Evolutionary conservation across 192 early-diverging fungal genomes (phyloP).

Genomic region (Backusella psychrophila): DNA sequence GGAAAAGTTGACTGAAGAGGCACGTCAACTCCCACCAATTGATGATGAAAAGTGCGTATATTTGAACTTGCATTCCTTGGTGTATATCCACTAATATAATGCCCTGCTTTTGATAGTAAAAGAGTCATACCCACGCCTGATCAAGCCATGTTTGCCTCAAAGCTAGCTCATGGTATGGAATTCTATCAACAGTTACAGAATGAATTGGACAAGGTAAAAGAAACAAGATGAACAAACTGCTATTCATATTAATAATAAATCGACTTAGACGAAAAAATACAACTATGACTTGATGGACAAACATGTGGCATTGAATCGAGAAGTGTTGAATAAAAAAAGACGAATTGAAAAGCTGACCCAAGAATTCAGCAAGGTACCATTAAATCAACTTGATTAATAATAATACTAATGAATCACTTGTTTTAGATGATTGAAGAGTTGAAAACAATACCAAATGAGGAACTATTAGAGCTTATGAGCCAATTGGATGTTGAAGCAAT

Average conservation of each 20-base stretch:
- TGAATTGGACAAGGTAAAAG: neutral
- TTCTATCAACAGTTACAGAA: neutral
- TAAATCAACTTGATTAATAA: neutral
- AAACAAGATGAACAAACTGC: neutral
- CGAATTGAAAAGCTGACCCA: neutral
- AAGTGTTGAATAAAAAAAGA: neutral
- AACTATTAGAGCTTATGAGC: neutral
- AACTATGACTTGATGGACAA: neutral
- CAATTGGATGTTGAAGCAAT: neutral
- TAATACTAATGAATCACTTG: neutral
- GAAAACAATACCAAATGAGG: neutral
- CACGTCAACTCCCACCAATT: neutral
- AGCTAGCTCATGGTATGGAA: neutral
- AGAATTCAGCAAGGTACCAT: neutral
- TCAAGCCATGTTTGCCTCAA: neutral
- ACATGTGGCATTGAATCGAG: neutral
- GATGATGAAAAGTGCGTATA: neutral
- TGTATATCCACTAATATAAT: no score
- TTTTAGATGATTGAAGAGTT: neutral
- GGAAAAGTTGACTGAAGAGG: constrained; percentile 5
- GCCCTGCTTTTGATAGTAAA: neutral
- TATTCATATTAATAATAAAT: no score
- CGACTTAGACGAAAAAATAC: neutral
- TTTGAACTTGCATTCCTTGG: neutral
- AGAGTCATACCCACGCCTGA: neutral